Evolutionary conservation across 2,329 filamentous ascomycete species (phyloP), one percentile per base, ranked within the genome.

Genomic region (Fusarium annulatum): DNA sequence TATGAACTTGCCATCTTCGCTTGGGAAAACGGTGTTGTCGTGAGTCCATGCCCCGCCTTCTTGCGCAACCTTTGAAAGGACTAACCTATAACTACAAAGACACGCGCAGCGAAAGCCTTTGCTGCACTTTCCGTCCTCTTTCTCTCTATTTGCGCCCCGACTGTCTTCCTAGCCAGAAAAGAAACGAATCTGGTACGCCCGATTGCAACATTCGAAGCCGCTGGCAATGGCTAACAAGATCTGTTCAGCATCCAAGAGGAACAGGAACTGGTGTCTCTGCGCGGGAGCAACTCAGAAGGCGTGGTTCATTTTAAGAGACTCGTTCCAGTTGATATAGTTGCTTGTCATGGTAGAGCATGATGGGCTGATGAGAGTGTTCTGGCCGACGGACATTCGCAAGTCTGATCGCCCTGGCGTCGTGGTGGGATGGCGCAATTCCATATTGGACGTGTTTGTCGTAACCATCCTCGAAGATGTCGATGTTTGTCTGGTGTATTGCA

Each of bases 1-100:
- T 97, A 98, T 92, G 96, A 99, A 85, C 91, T 99, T 79, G 93
- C 94, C 77, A 93, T 97, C 76, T 99, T 98, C 83, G 96, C 97
- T 77, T 98, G 95, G 95, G 94, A 98, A 84, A 94, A 98, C 94
- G 95, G 96, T 81, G 96, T 99, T 79, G 93, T 98, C 82, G 95
- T 97, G 86, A 80, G 92, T 86, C 63, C 23, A 38, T 49, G 46
- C 64, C 61, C 48, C 59, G 61, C 53, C 30, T 49, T 23, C n/a
- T 36, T 33, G 28, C 45, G 46, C 46, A 58, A 42, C 49, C 34
- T 41, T 42, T 41, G 23, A 28, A 43, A 51, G n/a, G 36, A 30
- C 71, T 71, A 49, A 71, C 52, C 21, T 15, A 36, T 48, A 43
- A 41, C 23, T 51, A 9, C 52, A 10, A 79, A 97, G 94, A 90